Evolutionary conservation across 1,139 yeast species (phyloP).

Genomic region (Meyerozyma athensensis): DNA sequence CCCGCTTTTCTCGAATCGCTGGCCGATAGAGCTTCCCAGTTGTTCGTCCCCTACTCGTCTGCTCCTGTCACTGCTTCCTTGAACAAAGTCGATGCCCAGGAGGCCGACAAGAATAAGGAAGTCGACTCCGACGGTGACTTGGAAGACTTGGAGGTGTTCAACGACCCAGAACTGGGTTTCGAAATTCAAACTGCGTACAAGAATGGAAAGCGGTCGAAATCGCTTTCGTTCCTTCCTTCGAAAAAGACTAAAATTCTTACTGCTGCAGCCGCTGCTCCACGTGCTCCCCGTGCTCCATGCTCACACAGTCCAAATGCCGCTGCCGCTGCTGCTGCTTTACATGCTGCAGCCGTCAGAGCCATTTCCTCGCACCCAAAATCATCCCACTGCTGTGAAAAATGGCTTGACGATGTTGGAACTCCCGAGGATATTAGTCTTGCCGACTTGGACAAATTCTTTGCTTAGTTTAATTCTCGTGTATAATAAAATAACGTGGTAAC

Average conservation of each 20-base stretch:
- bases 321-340: conserved; percentile 70
- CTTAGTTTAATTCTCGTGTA: conserved; percentile 4
- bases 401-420: conserved; percentile 70
- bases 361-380: conserved; percentile 24
- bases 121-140: conserved; percentile 30
- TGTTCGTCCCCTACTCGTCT: conserved; percentile 64
- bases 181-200: conserved; percentile 27
- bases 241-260: conserved; percentile 55
- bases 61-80: conserved; percentile 77
- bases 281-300: conserved; percentile 60
- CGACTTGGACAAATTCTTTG: conserved; percentile 64
- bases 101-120: conserved; percentile 13
- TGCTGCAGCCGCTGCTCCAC: conserved; percentile 82
- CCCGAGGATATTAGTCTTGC: conserved; percentile 75
- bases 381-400: conserved; percentile 31
- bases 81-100: conserved; percentile 17
- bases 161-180: conserved; percentile 27
- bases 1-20: conserved; percentile 47
- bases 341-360: conserved; percentile 63
- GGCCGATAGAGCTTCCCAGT: conserved; percentile 44
- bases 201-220: conserved; percentile 56
- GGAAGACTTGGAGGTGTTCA: conserved; percentile 45
- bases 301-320: conserved; percentile 59
- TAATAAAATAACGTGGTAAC: not conserved
- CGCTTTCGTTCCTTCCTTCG: conserved; percentile 50